Evolutionary conservation across 352 stramenopile genomes (phyloP).

Genomic region (Phytopythium montanum): DNA sequence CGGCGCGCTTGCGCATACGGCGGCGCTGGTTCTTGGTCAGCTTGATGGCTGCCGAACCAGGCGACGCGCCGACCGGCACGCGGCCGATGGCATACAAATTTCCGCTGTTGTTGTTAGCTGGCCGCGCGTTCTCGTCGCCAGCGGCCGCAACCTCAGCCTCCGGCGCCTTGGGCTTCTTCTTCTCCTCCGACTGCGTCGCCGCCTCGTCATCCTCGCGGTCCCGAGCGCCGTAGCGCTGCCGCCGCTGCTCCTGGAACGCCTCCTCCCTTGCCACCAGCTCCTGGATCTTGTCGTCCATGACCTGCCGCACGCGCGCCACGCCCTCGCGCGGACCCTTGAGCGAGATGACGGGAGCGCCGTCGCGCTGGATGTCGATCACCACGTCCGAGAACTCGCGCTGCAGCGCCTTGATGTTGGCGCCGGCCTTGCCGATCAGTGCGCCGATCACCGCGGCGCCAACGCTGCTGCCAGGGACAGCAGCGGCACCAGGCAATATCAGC

Average conservation of each 20-base stretch:
- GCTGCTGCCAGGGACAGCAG: constrained; percentile 8
- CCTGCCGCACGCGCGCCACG: constrained; percentile 44
- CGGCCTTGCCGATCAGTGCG: constrained; percentile 75
- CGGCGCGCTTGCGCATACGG: constrained; percentile 70
- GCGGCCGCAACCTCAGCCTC: constrained; percentile 4
- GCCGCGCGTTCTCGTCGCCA: constrained; percentile 31
- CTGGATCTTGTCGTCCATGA: constrained; percentile 73
- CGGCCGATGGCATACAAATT: constrained; percentile 5
- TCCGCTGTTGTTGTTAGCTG: constrained; percentile 13
- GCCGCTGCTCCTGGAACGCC: constrained; percentile 34
- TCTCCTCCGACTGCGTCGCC: constrained; percentile 19
- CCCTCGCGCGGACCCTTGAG: constrained; percentile 51
- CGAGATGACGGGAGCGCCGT: constrained; percentile 37
- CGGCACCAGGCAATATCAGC: constrained; percentile 32
- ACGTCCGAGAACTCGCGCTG: constrained; percentile 61
- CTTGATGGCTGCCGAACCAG: constrained; percentile 29
- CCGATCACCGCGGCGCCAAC: constrained; percentile 50
- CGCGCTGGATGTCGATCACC: constrained; percentile 60
- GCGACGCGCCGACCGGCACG: constrained; percentile 34
- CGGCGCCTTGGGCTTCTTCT: constrained; percentile 23
- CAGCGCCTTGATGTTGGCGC: constrained; percentile 66
- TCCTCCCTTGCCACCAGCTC: constrained; percentile 52
- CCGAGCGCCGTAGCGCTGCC: constrained; percentile 19
- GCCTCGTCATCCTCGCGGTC: constrained; percentile 34
- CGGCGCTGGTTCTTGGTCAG: constrained; percentile 81